Base-by-base conservation (phyloP, 1,139 yeast genomes). In the Taphrina populina region DNA sequence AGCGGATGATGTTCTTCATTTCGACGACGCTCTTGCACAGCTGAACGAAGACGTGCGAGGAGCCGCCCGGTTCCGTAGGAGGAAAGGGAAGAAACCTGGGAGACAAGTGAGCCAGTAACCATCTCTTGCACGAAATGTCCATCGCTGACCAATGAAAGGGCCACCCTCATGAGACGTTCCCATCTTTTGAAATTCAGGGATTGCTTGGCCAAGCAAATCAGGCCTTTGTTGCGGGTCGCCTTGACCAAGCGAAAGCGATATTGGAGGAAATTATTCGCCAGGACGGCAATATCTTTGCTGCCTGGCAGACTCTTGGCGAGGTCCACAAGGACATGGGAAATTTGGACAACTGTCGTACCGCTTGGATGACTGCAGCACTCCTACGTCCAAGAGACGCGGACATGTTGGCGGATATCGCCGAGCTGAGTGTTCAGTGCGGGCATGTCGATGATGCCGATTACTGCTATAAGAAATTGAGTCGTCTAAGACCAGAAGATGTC, bases 401-500 rank as follows among this genome's bases (percentile, higher is more conserved):
- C 24, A 83, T 88, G 61, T 92, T 97, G 97, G 80, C 81, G 30
- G 80, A 78, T 45, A 88, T 88, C 30, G 97, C 95, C 0, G 85
- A 82, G 57, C 70, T 87, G 58, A 83, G 95, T 57, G 74, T 75
- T 4, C 84, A 83, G 41, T 70, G 85, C 62, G 94, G 88, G 0
- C 84, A 82, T 63, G 73, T 76, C 2, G 81, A 84, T 36, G 96
- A 88, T 67, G 96, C 97, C 0, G 76, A 88, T 11, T 81, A 82
- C 63, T 88, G 95, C 71, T 88, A 83, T 66, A 77, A 83, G 21
- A 78, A 84, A 56, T 95, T 94, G 0, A 79, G 86, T 13, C 71
- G 78, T 6, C 75, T 83, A 2, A 81, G 82, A 56, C 72, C 74
- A 26, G 76, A 76, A 47, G 80, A 81, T 56, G 76, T 78, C 60